phyloP scores from a whole-genome alignment of 176 grass and related monocot genomes.

The Neostapfia colusana region DNA sequence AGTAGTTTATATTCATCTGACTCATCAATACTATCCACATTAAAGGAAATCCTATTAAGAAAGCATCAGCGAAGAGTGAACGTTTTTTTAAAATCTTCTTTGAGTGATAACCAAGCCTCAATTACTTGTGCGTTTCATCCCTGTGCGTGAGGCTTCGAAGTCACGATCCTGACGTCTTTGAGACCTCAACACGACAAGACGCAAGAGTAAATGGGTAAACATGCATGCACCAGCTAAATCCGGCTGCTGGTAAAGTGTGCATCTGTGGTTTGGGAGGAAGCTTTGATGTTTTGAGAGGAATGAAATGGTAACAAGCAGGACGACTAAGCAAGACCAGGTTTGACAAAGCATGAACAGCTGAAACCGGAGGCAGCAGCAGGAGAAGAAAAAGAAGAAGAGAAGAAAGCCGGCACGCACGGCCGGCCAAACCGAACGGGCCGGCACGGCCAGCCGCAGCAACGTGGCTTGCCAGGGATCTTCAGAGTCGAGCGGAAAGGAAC shows the following conservation, averaged over 20 bases:
- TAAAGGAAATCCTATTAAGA: not conserved
- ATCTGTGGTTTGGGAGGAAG: not conserved
- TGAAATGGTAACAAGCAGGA: not conserved
- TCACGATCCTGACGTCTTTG: not conserved
- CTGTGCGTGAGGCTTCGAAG: not conserved
- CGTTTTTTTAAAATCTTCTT: slow-evolving; percentile 33
- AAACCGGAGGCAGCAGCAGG: not conserved
- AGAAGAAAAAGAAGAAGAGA: no score
- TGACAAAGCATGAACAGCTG: slow-evolving; percentile 34
- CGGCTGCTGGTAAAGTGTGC: not conserved
- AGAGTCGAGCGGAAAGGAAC: not conserved
- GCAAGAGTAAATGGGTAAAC: not conserved
- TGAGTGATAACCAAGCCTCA: slow-evolving; percentile 43
- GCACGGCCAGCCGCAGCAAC: not conserved
- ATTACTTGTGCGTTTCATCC: not conserved
- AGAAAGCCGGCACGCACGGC: no score
- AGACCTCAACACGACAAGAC: not conserved
- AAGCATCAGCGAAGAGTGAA: slow-evolving; percentile 11
- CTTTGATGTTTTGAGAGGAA: not conserved
- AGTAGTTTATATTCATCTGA: slow-evolving; percentile 15
- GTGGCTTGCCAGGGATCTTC: slow-evolving; percentile 30
- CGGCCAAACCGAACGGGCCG: no score
- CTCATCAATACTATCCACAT: slow-evolving; percentile 6
- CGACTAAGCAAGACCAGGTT: slow-evolving; percentile 12
- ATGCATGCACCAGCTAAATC: not conserved